phyloP scores from a whole-genome alignment of 1,139 yeast genomes.

The Yamadazyma mexicana region DNA sequence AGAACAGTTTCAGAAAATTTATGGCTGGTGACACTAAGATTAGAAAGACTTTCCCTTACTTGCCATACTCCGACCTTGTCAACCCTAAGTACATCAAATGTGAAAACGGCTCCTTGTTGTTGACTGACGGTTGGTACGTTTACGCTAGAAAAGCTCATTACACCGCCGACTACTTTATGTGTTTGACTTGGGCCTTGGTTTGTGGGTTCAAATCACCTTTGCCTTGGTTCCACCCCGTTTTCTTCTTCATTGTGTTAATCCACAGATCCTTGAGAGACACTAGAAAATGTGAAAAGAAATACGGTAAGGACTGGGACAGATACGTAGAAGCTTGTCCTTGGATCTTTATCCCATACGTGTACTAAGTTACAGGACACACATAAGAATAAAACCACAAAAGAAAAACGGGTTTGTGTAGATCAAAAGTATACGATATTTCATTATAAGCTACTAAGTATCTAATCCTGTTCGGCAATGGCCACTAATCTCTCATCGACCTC shows the following conservation, averaged over 20 bases:
- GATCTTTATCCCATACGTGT: conserved; percentile 84
- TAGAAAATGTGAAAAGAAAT: conserved; percentile 78
- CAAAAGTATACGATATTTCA: conserved; percentile 1
- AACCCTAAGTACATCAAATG: conserved; percentile 86
- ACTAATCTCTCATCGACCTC: conserved; percentile 93
- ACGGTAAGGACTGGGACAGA: conserved; percentile 91
- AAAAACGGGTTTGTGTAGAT: too few relatives aligned
- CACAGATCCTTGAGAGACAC: conserved; percentile 91
- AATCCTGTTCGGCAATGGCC: conserved; percentile 95
- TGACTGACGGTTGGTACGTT: conserved; percentile 92
- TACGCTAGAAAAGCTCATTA: conserved; percentile 93
- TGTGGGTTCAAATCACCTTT: conserved; percentile 87
- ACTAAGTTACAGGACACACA: too few relatives aligned
- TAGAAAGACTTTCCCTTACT: conserved; percentile 89
- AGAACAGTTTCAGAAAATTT: conserved; percentile 86
- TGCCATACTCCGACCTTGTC: conserved; percentile 78
- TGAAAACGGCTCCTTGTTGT: conserved; percentile 76
- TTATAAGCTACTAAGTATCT: conserved; percentile 14
- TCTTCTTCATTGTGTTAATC: conserved; percentile 80
- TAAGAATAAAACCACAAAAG: too few relatives aligned
- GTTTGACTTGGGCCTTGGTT: conserved; percentile 86
- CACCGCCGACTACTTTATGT: conserved; percentile 90
- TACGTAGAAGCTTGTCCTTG: conserved; percentile 89
- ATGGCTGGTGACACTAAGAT: conserved; percentile 74
- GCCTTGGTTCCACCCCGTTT: conserved; percentile 95